Evolutionary conservation across 2,329 filamentous ascomycete genomes (phyloP).

Genomic region (Aspergillus latus): DNA sequence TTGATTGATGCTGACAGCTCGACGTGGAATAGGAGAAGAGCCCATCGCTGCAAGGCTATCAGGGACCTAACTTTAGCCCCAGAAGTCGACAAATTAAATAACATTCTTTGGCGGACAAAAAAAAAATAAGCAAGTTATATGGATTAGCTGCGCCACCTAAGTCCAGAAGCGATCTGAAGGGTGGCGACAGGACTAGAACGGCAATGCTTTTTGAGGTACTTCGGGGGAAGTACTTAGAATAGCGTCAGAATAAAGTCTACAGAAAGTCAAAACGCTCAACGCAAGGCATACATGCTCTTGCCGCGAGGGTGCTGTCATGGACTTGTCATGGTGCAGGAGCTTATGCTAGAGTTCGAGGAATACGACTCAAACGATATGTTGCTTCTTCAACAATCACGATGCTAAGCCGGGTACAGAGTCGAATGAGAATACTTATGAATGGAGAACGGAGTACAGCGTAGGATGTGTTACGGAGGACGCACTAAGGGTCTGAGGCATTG

Average conservation of each 20-base stretch:
- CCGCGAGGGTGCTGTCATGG: background rate
- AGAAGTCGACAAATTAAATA: background rate
- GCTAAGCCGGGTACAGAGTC: background rate
- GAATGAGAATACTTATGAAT: too few species aligned
- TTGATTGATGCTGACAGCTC: background rate
- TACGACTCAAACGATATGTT: background rate
- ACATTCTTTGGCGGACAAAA: constrained; percentile 4
- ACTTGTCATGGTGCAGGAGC: background rate
- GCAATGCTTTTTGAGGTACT: constrained; percentile 5
- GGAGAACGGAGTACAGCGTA: too few species aligned
- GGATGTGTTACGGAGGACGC: too few species aligned
- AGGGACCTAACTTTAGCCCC: background rate
- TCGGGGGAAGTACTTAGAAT: background rate
- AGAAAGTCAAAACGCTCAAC: background rate
- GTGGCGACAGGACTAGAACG: constrained; percentile 24
- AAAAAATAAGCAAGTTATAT: constrained; percentile 1
- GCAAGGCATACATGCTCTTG: background rate
- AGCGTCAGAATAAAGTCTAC: background rate
- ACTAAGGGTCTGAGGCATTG: too few species aligned
- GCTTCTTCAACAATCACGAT: background rate
- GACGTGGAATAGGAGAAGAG: background rate
- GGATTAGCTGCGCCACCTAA: constrained; percentile 22
- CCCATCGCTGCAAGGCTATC: background rate
- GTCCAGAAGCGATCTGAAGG: constrained; percentile 13
- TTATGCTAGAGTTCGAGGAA: background rate